Percentiles rank a stretch among this genome's conserved stretches.
phyloP scores from a whole-genome alignment of 2,329 filamentous ascomycete genomes.

The Fusarium coffeatum region DNA sequence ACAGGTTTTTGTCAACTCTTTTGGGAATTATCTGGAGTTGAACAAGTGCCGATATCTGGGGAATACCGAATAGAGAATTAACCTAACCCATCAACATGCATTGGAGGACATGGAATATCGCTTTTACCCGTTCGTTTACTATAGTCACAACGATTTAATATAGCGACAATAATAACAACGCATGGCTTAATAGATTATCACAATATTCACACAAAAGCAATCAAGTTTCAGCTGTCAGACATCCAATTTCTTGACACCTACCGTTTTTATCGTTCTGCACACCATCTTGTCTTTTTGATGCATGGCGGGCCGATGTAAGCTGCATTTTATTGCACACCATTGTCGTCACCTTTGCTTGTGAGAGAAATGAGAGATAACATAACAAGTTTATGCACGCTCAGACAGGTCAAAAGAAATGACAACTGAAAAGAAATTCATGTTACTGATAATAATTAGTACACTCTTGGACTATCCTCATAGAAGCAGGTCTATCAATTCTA shows the following conservation, averaged over 20 bases:
- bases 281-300: conserved; percentile 28
- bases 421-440: neutral
- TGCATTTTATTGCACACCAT: conserved; percentile 11
- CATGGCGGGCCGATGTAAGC: conserved; percentile 32
- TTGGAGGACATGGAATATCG: neutral
- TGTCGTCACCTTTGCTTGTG: neutral
- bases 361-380: neutral
- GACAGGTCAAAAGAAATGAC: neutral
- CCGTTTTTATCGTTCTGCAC: conserved; percentile 25
- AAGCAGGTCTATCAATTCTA: neutral
- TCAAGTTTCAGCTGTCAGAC: conserved; percentile 15
- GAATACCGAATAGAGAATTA: conserved; percentile 13
- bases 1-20: conserved; percentile 14
- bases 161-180: neutral
- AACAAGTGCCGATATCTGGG: conserved; percentile 29
- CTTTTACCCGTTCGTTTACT: neutral
- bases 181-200: neutral
- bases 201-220: neutral
- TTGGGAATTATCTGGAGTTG: conserved; percentile 13
- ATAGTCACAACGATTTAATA: neutral
- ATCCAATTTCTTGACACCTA: conserved; percentile 23
- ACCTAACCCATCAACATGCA: conserved; percentile 1
- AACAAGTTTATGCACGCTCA: neutral
- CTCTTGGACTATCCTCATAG: neutral
- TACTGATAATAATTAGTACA: neutral